Base-by-base conservation (phyloP, 768 basidiomycete species). In the Gymnopilus dilepis region DNA sequence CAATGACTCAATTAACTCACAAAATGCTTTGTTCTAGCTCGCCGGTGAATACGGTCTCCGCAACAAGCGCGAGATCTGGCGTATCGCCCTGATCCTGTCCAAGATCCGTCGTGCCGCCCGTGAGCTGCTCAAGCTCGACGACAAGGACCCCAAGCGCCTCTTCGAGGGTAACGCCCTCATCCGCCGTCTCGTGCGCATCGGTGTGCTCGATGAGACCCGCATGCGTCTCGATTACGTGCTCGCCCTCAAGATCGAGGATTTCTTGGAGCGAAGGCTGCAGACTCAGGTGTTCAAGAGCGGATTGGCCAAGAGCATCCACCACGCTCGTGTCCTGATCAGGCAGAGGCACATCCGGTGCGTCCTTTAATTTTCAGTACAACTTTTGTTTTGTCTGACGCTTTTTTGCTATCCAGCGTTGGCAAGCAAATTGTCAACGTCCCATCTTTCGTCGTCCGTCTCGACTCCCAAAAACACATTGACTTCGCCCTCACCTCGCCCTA, bases 141-240 rank as follows among this genome's bases (percentile, higher is more conserved):
- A 87, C 80, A 99, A 99, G 80, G 97, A 99, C 82, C 95, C 97
- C 74, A 99, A 99, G 84, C 94, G 97, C 80, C 93, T 99, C 63
- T 99, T 99, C 86, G 97, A 99, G 84, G 95, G 94, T 77, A 97
- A 97, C 79, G 95, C 95, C 72, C 87, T 97, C 73, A 97, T 97
- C 77, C 83, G 84, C 65, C 92, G 97, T 77, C 92, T 99, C 69
- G 97, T 99, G 60, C 95, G 97, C 72, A 98, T 99, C 72, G 97
- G 97, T 85, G 97, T 99, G 84, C 91, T 99, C 78, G 97, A 99
- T 77, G 97, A 99, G 85, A 80, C 86, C 66, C 91, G 96, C 78
- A 99, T 99, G 97, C 89, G 97, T 79, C 93, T 99, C 80, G 97
- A 99, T 91, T 99, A 99, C 90, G 97, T 99, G 84, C 84, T 99